Percentiles rank a stretch among this genome's conserved stretches.
These are phyloP conservation scores for Erythrophleum ivorense DNA, from an alignment of 331 rosid species.

Conservation along the genomic window DNA sequence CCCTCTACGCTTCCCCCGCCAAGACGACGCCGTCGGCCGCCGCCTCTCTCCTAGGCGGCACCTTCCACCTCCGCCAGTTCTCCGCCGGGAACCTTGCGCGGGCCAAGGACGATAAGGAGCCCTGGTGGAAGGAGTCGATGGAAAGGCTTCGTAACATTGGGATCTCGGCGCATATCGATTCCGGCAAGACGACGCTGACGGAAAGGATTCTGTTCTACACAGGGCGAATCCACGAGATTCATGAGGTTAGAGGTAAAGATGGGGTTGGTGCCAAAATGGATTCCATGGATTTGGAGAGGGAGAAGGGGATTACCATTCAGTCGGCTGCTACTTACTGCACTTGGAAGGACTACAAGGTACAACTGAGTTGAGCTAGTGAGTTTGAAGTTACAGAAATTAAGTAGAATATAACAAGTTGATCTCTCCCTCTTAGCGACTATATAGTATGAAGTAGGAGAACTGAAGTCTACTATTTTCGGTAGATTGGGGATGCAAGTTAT, in stretches of 20 bases:
- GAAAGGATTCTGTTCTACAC: slow-evolving; percentile 88
- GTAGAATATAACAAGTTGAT: neutral
- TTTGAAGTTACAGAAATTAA: neutral
- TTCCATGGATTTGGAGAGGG: slow-evolving; percentile 97
- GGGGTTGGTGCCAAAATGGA: slow-evolving; percentile 99
- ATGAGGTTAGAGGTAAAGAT: slow-evolving; percentile 90
- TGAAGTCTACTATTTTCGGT: neutral
- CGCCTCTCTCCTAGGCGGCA: slow-evolving; percentile 54
- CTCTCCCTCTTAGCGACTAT: neutral
- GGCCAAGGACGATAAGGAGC: slow-evolving; percentile 73
- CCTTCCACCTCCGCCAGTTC: slow-evolving; percentile 63
- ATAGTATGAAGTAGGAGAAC: neutral
- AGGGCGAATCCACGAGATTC: slow-evolving; percentile 94
- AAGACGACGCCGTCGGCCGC: slow-evolving; percentile 40
- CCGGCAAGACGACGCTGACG: slow-evolving; percentile 96
- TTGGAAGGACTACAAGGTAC: slow-evolving; percentile 91
- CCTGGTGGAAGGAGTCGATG: slow-evolving; percentile 93
- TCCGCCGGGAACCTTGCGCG: slow-evolving; percentile 76
- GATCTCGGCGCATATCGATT: slow-evolving; percentile 97
- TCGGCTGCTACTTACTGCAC: slow-evolving; percentile 94
- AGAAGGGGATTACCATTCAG: slow-evolving; percentile 93
- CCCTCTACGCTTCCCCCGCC: slow-evolving; percentile 43
- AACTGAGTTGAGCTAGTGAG: neutral
- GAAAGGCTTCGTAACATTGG: slow-evolving; percentile 83
- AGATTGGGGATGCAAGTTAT: neutral